phyloP scores from a whole-genome alignment of 495 filamentous ascomycete species.

The Extremus antarcticus region DNA sequence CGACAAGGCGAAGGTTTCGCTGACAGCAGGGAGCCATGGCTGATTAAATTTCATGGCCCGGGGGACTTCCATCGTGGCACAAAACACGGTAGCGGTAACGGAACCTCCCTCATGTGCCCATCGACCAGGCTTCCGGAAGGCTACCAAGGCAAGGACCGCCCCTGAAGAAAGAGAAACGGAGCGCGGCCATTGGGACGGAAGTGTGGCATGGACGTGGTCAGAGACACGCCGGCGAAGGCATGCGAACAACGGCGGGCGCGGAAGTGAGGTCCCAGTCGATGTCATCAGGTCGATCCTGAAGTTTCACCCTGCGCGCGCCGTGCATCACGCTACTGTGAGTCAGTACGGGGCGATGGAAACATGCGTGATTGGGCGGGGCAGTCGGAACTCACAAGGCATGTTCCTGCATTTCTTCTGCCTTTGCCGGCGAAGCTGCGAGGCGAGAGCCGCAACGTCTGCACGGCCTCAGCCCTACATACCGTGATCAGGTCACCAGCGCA shows the following conservation, averaged over 20 bases:
- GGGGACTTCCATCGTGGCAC: not conserved
- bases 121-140: constrained; percentile 3
- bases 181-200: constrained; percentile 6
- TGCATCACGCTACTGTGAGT: not conserved
- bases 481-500: not conserved
- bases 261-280: constrained; percentile 10
- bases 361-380: not conserved
- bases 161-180: not conserved
- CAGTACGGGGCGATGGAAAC: not conserved
- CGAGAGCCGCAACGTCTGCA: not conserved
- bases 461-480: not conserved
- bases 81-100: not conserved
- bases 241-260: constrained; percentile 2
- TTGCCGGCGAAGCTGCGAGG: not conserved
- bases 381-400: not conserved
- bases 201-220: not conserved
- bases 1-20: constrained; percentile 7
- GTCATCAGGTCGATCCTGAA: constrained; percentile 9
- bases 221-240: not conserved
- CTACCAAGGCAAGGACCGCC: not conserved
- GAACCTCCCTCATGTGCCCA: not conserved
- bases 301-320: not conserved
- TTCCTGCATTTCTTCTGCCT: not conserved
- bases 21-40: constrained; percentile 3
- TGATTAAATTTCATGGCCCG: constrained; percentile 2